Percentiles rank a stretch among this genome's conserved stretches.
These are phyloP conservation scores for Phyllostachys edulis DNA, from an alignment of 176 grass and related monocot genomes.

Conservation along the genomic window DNA sequence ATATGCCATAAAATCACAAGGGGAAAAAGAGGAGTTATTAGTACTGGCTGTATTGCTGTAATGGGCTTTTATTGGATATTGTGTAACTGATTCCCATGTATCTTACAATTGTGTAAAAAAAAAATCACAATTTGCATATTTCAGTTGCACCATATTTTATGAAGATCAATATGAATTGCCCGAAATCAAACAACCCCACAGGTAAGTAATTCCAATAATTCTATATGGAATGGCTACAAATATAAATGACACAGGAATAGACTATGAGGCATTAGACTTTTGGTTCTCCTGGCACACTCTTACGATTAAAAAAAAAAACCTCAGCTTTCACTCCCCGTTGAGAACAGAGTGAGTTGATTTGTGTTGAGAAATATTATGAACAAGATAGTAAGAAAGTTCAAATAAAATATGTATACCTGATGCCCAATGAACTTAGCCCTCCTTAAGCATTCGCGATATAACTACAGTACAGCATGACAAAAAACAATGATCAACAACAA, in stretches of 20 bases:
- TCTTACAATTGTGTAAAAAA: background rate
- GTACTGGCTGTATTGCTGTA: background rate
- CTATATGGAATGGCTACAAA: background rate
- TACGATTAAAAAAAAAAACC: background rate
- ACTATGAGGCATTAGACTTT: background rate
- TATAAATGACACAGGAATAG: background rate
- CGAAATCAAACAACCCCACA: background rate
- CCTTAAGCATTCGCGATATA: conserved; percentile 70
- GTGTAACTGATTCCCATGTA: conserved; percentile 2
- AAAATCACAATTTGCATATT: background rate
- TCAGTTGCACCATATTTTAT: background rate
- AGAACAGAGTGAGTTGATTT: background rate
- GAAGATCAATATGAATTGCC: background rate
- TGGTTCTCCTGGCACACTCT: background rate
- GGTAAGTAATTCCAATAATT: background rate
- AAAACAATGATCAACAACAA: conserved; percentile 7
- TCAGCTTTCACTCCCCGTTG: background rate
- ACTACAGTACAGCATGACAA: conserved; percentile 40
- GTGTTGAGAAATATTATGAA: background rate
- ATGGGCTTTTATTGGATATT: background rate
- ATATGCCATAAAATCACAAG: background rate
- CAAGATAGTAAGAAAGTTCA: background rate
- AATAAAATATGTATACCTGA: conserved; percentile 43
- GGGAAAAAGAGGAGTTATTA: background rate
- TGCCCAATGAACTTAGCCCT: conserved; percentile 66